phyloP scores from a whole-genome alignment of 208 protist species.

The Lotmaria passim region DNA sequence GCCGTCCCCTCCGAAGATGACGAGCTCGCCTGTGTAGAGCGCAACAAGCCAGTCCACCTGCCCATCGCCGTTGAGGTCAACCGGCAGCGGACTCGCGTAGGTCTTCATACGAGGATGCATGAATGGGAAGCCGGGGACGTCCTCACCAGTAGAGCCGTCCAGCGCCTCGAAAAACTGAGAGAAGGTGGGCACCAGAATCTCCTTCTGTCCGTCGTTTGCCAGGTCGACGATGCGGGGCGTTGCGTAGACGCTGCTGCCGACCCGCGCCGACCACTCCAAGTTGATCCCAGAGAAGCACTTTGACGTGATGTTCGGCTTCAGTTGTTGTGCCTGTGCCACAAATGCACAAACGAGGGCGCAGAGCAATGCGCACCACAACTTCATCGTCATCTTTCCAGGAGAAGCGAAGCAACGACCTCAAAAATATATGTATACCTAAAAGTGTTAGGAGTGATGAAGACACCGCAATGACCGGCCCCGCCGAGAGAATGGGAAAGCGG shows the following conservation, averaged over 20 bases:
- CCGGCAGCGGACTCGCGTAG: slow-evolving; percentile 78
- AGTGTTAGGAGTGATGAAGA: too few species aligned
- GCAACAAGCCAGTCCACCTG: slow-evolving; percentile 84
- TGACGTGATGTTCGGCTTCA: slow-evolving; percentile 20
- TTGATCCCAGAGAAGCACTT: slow-evolving; percentile 56
- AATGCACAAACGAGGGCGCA: not conserved
- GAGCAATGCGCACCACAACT: slow-evolving; percentile 5
- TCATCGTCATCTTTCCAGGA: not conserved
- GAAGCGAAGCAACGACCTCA: too few species aligned
- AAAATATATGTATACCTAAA: too few species aligned
- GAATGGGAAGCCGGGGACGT: slow-evolving; percentile 85
- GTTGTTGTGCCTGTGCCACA: not conserved
- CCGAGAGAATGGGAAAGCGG: too few species aligned
- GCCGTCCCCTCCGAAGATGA: slow-evolving; percentile 78
- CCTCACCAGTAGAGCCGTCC: slow-evolving; percentile 52
- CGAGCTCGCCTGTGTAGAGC: slow-evolving; percentile 86
- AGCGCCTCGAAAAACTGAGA: slow-evolving; percentile 78
- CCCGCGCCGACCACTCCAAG: slow-evolving; percentile 78
- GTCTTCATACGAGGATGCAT: slow-evolving; percentile 77
- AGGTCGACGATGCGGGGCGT: slow-evolving; percentile 86
- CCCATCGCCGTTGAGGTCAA: slow-evolving; percentile 87
- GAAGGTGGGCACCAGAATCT: slow-evolving; percentile 83
- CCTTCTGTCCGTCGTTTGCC: slow-evolving; percentile 76
- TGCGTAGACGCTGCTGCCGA: slow-evolving; percentile 79
- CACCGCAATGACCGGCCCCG: too few species aligned